Evolutionary conservation across 208 protist species (phyloP), one percentile per base, ranked within the genome.

Genomic region (Endotrypanum monterogeii): DNA sequence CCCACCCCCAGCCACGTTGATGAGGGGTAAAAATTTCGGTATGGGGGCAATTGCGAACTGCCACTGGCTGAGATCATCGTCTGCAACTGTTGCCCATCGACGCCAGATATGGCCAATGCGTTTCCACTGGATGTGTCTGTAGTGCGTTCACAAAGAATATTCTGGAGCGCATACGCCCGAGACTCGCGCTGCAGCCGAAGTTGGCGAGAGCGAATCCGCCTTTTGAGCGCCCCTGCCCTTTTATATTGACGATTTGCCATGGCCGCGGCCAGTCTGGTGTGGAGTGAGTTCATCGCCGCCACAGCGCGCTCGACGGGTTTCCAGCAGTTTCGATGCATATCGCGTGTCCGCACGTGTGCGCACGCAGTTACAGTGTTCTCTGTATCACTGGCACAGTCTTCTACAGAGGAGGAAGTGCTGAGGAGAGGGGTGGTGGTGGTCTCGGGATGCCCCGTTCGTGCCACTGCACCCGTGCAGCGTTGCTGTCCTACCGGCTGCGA

Each of bases 1-100:
- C 86, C 86, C 39, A 88, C 58, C 14, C 83, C 80, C 46, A 90
- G 71, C 66, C 71, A 77, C 25, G 74, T 77, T 7, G 79, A 75
- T 37, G 83, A 66, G 9, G 86, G 86, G 67, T 86, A 80, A 74
- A 87, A 86, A 70, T 80, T 88, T 7, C 35, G 66, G 52, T 84
- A 86, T 0, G 50, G 50, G 58, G 68, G 65, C 54, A 32, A 67
- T 63, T 30, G 28, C 63, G n/a, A 28, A 41, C 16, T 39, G 32
- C 54, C 51, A 25, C 23, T 16, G 51, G 51, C 20, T 11, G n/a
- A 46, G 12, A 18, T 41, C 46, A 9, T 55, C 71, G n/a, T 12
- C 37, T 14, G 71, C 63, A 12, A 28, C 32, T 48, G 52, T 50
- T 57, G 65, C 50, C 9, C 25, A 30, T 3, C 60, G 8, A 23